Conservation (phyloP, 768 basidiomycete genomes). For the Agaricus subrufescens region DNA sequence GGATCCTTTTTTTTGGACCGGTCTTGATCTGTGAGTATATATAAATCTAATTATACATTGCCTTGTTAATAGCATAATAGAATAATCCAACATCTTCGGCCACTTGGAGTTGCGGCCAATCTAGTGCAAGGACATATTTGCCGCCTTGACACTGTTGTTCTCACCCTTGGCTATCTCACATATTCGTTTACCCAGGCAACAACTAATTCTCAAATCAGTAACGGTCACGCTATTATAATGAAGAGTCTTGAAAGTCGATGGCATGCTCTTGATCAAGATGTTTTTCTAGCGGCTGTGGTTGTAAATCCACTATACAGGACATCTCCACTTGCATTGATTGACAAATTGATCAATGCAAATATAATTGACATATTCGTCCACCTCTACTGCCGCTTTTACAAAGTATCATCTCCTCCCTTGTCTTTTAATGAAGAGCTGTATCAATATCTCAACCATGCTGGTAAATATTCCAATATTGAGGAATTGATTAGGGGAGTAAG, state of each 20-base stretch:
- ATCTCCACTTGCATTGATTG: neutral
- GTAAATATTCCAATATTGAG: too few species aligned
- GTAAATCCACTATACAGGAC: constrained; percentile 23
- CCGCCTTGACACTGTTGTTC: constrained; percentile 27
- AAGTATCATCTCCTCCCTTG: neutral
- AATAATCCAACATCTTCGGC: constrained; percentile 21
- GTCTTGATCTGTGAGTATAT: too few species aligned
- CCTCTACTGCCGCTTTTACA: neutral
- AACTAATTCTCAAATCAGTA: too few species aligned
- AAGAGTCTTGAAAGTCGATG: constrained; percentile 26
- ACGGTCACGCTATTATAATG: constrained; percentile 11
- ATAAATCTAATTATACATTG: too few species aligned
- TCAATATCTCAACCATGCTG: too few species aligned
- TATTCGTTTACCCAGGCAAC: constrained; percentile 11
- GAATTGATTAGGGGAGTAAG: too few species aligned
- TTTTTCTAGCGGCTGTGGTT: constrained; percentile 27
- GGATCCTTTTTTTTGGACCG: neutral
- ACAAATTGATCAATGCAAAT: neutral
- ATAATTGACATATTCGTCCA: neutral
- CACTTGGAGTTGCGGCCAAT: constrained; percentile 33
- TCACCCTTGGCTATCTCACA: constrained; percentile 26
- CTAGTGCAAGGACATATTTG: constrained; percentile 23
- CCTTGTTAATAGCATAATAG: constrained; percentile 14
- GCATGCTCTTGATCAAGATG: constrained; percentile 26
- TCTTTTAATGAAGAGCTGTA: neutral